These are phyloP conservation scores for Nannochloropsis gaditana DNA, from an alignment of 108 stramenopile species.

Conservation along the genomic window DNA sequence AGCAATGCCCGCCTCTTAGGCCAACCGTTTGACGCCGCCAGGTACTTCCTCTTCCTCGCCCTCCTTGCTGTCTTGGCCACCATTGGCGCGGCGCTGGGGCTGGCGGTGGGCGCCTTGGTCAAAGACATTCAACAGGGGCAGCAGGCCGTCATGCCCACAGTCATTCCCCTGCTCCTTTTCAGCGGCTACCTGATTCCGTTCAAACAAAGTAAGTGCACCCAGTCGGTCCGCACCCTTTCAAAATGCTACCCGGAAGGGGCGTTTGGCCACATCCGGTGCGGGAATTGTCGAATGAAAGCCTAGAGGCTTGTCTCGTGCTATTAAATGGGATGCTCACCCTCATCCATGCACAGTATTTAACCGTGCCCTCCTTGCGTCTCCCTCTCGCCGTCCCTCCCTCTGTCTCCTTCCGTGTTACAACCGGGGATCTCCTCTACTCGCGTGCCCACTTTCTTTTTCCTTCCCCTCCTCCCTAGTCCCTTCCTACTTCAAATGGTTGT, in stretches of 20 bases:
- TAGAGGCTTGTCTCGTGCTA: too few relatives aligned
- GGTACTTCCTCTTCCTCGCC: constrained; percentile 1
- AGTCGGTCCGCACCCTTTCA: not conserved
- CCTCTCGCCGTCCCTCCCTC: too few relatives aligned
- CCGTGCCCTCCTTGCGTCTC: too few relatives aligned
- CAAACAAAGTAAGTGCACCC: constrained; percentile 7
- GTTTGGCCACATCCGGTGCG: too few relatives aligned
- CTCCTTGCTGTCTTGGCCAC: not conserved
- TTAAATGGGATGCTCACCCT: too few relatives aligned
- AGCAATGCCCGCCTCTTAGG: constrained; percentile 25
- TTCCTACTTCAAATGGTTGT: not conserved
- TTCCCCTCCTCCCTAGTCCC: not conserved
- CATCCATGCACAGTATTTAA: too few relatives aligned
- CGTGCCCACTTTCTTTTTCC: not conserved
- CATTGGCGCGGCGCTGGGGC: not conserved
- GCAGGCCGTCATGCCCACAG: not conserved
- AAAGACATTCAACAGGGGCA: constrained; percentile 25
- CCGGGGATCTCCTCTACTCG: too few relatives aligned
- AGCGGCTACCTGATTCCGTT: constrained; percentile 32
- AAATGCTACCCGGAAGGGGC: not conserved
- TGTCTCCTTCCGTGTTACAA: too few relatives aligned
- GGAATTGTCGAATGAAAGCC: too few relatives aligned
- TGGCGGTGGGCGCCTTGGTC: not conserved
- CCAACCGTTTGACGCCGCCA: constrained; percentile 1
- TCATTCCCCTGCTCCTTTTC: constrained; percentile 23